Percentiles rank a stretch among this genome's conserved stretches.
These are phyloP conservation scores for Moesziomyces parantarcticus DNA, from an alignment of 1,284 basidiomycete genomes.

Conservation along the genomic window DNA sequence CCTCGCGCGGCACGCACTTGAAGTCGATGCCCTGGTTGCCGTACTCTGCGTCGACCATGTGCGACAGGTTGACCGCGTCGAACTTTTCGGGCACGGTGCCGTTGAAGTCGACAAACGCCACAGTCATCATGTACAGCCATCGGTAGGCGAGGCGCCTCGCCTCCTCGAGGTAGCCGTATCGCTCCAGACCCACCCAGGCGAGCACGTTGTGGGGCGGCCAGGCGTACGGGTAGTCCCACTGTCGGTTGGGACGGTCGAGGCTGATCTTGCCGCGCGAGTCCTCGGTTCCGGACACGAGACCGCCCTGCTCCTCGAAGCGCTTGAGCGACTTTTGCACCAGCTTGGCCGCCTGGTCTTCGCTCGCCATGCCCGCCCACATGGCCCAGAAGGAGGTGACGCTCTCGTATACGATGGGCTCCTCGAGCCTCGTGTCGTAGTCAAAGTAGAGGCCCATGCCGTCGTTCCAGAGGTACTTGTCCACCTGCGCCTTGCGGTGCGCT, in stretches of 20 bases:
- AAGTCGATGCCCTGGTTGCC: constrained; percentile 98
- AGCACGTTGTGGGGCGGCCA: constrained; percentile 83
- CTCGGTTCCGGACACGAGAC: constrained; percentile 95
- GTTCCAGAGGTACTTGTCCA: constrained; percentile 96
- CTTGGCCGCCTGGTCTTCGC: constrained; percentile 90
- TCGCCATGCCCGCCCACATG: constrained; percentile 95
- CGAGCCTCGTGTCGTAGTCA: constrained; percentile 91
- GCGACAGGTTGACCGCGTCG: constrained; percentile 92
- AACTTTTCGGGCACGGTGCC: constrained; percentile 98
- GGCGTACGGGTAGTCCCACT: constrained; percentile 78
- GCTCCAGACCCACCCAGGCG: constrained; percentile 94
- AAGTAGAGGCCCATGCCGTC: constrained; percentile 93
- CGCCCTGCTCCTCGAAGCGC: constrained; percentile 95
- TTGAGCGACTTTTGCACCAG: constrained; percentile 87
- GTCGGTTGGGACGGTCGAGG: constrained; percentile 94
- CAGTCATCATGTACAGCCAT: constrained; percentile 86
- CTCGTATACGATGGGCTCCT: constrained; percentile 93
- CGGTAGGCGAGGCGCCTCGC: constrained; percentile 92
- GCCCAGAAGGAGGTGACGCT: constrained; percentile 95
- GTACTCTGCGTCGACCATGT: constrained; percentile 96
- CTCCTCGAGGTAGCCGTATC: constrained; percentile 93
- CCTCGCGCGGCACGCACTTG: constrained; percentile 85
- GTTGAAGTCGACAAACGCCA: constrained; percentile 79
- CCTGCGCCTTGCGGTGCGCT: constrained; percentile 72
- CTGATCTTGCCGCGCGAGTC: constrained; percentile 95